These are phyloP conservation scores for Annona cherimola DNA, from an alignment of 164 flowering plant genomes.

Conservation along the genomic window DNA sequence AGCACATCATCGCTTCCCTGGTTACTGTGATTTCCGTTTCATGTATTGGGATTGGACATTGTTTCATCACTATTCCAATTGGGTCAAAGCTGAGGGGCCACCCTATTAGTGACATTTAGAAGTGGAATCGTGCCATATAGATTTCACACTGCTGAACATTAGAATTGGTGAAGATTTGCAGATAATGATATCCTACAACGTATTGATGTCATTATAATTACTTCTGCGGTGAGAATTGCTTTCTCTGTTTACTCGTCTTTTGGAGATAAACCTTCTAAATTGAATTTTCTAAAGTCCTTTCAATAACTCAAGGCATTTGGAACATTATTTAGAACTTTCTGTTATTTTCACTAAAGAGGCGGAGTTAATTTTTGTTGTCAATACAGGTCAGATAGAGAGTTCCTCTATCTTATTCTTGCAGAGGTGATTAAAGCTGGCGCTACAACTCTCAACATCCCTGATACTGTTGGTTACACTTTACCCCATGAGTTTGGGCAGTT, in stretches of 20 bases:
- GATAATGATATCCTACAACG: too few relatives aligned
- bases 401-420: slow-evolving; percentile 70
- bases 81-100: too few relatives aligned
- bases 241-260: background rate
- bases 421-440: slow-evolving; percentile 97
- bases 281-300: background rate
- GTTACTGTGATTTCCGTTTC: too few relatives aligned
- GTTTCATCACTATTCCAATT: too few relatives aligned
- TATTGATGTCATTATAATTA: too few relatives aligned
- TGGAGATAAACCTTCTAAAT: background rate
- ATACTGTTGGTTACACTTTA: slow-evolving; percentile 79
- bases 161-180: too few relatives aligned
- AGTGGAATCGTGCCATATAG: too few relatives aligned
- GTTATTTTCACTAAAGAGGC: background rate
- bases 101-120: too few relatives aligned
- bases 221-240: background rate
- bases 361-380: background rate
- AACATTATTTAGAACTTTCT: background rate
- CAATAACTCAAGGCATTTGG: background rate
- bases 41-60: too few relatives aligned
- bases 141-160: too few relatives aligned
- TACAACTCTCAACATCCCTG: slow-evolving; percentile 96
- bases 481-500: slow-evolving; percentile 74
- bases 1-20: too few relatives aligned
- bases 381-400: slow-evolving; percentile 80